phyloP scores from a whole-genome alignment of 2,329 filamentous ascomycete genomes.

The Pseudocercospora fuligena region DNA sequence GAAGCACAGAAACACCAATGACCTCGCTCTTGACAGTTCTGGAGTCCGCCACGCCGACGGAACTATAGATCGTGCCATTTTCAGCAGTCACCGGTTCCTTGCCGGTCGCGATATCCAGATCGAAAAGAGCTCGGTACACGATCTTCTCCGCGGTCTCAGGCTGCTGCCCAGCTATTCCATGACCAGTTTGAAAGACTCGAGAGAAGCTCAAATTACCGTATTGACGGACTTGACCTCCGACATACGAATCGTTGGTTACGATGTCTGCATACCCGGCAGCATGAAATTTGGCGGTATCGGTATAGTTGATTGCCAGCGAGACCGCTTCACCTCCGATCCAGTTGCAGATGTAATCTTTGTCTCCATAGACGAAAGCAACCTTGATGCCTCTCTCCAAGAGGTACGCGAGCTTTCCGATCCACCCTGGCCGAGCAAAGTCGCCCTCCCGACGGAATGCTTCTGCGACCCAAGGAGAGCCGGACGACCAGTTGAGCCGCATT shows the following conservation, averaged over 20 bases:
- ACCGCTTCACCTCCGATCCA: conserved; percentile 62
- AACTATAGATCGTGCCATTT: conserved; percentile 4
- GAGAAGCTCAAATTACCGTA: conserved; percentile 38
- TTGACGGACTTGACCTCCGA: conserved; percentile 35
- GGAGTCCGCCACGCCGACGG: conserved; percentile 17
- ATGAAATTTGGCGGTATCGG: conserved; percentile 48
- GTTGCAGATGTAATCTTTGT: conserved; percentile 59
- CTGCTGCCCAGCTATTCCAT: conserved; percentile 54
- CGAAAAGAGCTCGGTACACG: conserved; percentile 54
- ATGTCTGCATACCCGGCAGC: conserved; percentile 51
- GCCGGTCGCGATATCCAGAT: conserved; percentile 52
- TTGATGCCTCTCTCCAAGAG: conserved; percentile 62
- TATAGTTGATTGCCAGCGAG: conserved; percentile 53
- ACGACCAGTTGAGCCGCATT: conserved; percentile 60
- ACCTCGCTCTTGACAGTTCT: conserved; percentile 21
- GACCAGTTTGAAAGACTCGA: conserved; percentile 38
- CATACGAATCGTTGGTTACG: conserved; percentile 23
- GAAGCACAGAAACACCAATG: conserved; percentile 20
- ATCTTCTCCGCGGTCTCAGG: conserved; percentile 55
- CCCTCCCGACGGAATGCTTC: conserved; percentile 43
- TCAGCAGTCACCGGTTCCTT: background rate
- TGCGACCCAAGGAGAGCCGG: conserved; percentile 46
- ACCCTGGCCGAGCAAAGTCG: conserved; percentile 55
- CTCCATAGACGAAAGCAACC: conserved; percentile 60
- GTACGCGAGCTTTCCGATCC: conserved; percentile 55